phyloP scores from a whole-genome alignment of 345 rosid species.

The Arabis hirsuta region DNA sequence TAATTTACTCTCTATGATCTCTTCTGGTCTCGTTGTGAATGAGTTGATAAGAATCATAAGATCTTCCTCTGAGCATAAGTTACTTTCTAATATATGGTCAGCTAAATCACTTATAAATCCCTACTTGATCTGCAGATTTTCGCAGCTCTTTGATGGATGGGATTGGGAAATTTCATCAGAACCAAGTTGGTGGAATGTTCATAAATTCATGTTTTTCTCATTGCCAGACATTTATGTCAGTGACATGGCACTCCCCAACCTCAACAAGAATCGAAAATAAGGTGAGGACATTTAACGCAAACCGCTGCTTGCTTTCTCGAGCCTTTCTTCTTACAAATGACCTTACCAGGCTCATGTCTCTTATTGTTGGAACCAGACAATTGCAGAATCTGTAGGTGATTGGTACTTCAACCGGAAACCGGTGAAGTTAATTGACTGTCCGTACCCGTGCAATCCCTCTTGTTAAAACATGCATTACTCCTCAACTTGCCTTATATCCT shows the following conservation, averaged over 20 bases:
- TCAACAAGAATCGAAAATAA: conserved; percentile 71
- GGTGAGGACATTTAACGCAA: conserved; percentile 54
- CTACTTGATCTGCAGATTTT: conserved; percentile 51
- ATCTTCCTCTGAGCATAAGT: conserved; percentile 3
- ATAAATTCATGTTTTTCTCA: conserved; percentile 84
- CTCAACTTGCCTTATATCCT: conserved; percentile 18
- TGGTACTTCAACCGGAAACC: conserved; percentile 74
- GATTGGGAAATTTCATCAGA: conserved; percentile 52
- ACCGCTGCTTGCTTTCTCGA: conserved; percentile 19
- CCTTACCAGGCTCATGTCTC: not conserved
- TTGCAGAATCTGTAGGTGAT: conserved; percentile 85
- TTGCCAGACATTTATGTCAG: conserved; percentile 67
- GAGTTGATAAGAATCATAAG: not conserved
- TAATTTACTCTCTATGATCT: conserved; percentile 44
- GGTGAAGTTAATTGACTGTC: conserved; percentile 76
- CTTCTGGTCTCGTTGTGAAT: not conserved
- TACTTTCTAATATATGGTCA: not conserved
- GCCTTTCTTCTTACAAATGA: conserved; percentile 25
- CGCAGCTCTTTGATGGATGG: conserved; percentile 69
- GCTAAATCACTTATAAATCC: too few species aligned
- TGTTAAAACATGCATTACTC: conserved; percentile 71
- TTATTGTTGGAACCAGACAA: conserved; percentile 59
- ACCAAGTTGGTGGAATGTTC: conserved; percentile 61
- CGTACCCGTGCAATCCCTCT: conserved; percentile 89
- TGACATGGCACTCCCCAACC: conserved; percentile 74